These are phyloP conservation scores for Fusarium armeniacum DNA, from an alignment of 2,329 filamentous ascomycete genomes.

Conservation along the genomic window DNA sequence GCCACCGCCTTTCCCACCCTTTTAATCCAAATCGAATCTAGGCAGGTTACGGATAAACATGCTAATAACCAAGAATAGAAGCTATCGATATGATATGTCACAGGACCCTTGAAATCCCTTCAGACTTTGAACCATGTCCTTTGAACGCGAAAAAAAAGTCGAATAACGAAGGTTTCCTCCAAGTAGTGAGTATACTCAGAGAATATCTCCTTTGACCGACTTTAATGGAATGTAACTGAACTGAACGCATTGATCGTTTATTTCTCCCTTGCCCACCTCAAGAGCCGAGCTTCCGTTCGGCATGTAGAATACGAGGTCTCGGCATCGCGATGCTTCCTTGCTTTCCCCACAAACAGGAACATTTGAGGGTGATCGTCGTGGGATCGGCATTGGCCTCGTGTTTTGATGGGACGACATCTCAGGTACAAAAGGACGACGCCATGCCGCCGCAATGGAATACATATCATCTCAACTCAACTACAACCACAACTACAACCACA, in stretches of 20 bases:
- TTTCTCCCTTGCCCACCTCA: neutral
- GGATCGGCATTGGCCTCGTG: slow-evolving; percentile 23
- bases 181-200: neutral
- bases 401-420: neutral
- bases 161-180: neutral
- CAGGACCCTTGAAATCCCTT: neutral
- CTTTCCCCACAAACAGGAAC: slow-evolving; percentile 23
- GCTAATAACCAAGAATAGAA: neutral
- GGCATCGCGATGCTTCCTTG: slow-evolving; percentile 26
- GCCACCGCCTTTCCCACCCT: neutral
- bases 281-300: slow-evolving; percentile 27
- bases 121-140: neutral
- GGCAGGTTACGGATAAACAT: neutral
- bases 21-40: neutral
- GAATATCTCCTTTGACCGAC: neutral
- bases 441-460: neutral
- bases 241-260: neutral
- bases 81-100: slow-evolving; percentile 22
- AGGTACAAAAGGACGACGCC: slow-evolving; percentile 5
- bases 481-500: neutral
- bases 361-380: neutral
- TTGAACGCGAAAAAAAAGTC: neutral
- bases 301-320: slow-evolving; percentile 33
- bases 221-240: neutral
- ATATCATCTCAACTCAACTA: neutral